A percentile compares a stretch with the other conserved stretches of the same genome.
phyloP scores from a whole-genome alignment of 345 rosid species.

The Mallotus nudiflorus region DNA sequence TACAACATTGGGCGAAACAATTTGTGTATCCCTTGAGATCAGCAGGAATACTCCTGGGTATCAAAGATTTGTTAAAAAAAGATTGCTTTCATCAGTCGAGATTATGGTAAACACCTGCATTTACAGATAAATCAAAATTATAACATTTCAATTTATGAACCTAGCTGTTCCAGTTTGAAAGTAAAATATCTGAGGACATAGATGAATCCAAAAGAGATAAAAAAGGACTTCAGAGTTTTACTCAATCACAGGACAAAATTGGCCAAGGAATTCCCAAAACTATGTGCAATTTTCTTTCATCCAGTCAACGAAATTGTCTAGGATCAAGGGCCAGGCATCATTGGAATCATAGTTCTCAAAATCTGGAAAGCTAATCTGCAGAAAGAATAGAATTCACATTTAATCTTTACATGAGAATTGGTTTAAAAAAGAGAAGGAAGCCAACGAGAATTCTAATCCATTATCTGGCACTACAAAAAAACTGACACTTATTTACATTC shows the following conservation, averaged over 20 bases:
- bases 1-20: background rate
- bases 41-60: background rate
- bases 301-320: conserved; percentile 59
- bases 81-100: background rate
- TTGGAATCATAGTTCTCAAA: conserved; percentile 42
- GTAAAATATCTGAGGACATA: background rate
- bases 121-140: background rate
- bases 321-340: conserved; percentile 57
- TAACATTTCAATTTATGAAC: background rate
- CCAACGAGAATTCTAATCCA: background rate
- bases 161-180: background rate
- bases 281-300: conserved; percentile 41
- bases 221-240: background rate
- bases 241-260: background rate
- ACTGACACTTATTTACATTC: background rate
- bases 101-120: conserved; percentile 2
- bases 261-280: conserved; percentile 16
- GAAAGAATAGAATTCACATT: background rate
- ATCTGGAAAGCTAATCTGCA: conserved; percentile 50
- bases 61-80: background rate
- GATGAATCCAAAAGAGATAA: background rate
- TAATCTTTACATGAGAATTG: background rate
- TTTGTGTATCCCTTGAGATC: background rate
- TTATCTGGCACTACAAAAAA: background rate
- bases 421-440: background rate